phyloP scores from a whole-genome alignment of 2,329 filamentous ascomycete species.

The Trichophyton rubrum region DNA sequence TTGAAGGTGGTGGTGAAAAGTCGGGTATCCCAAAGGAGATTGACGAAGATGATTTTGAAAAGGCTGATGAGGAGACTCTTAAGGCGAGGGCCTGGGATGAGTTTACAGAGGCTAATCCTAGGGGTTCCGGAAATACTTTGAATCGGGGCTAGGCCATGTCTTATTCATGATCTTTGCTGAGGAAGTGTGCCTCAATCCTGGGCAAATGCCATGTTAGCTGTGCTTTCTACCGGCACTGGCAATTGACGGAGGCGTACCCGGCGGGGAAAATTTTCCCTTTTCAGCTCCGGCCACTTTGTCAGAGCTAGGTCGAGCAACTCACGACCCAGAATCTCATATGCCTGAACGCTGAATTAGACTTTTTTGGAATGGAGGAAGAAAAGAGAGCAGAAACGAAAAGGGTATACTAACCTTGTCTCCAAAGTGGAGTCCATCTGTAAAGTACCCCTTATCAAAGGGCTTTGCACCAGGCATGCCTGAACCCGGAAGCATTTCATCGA shows the following conservation, averaged over 20 bases:
- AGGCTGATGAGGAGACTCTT: conserved; percentile 76
- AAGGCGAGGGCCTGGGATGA: conserved; percentile 96
- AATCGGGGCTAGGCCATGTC: conserved; percentile 31
- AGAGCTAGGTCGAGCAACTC: conserved; percentile 12
- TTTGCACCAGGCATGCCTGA: conserved; percentile 22
- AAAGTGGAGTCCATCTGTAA: conserved; percentile 29
- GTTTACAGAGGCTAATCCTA: conserved; percentile 78
- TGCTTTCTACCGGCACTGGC: background rate
- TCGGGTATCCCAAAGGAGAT: conserved; percentile 56
- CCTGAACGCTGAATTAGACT: conserved; percentile 6
- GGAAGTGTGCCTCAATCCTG: background rate
- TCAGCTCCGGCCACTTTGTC: conserved; percentile 15
- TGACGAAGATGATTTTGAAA: conserved; percentile 84
- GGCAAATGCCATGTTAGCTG: background rate
- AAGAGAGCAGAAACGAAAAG: background rate
- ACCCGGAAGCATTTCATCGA: conserved; percentile 24
- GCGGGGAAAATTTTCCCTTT: conserved; percentile 11
- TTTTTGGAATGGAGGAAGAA: background rate
- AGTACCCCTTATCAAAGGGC: conserved; percentile 24
- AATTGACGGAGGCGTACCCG: background rate
- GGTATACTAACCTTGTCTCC: conserved; percentile 14
- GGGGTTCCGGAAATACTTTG: conserved; percentile 41
- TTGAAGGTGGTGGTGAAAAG: conserved; percentile 76
- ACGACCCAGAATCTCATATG: conserved; percentile 13
- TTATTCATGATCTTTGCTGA: background rate